These are phyloP conservation scores for Mortierella polycephala DNA, from an alignment of 371 early-diverging fungal species.

Conservation along the genomic window DNA sequence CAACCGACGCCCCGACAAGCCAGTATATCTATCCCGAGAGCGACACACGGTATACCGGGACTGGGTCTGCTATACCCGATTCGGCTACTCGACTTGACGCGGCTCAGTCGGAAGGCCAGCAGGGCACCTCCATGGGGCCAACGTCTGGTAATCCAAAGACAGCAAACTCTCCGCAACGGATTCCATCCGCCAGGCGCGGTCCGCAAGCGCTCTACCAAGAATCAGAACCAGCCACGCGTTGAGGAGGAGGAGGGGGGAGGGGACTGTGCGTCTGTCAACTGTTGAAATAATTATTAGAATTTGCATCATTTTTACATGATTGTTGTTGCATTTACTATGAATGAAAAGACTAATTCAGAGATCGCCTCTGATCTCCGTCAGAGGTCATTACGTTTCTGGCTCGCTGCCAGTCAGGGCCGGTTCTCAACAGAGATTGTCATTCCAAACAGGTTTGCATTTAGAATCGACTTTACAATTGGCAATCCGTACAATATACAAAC, in stretches of 20 bases:
- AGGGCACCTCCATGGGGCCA: too few species aligned
- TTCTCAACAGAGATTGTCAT: slow-evolving; percentile 49
- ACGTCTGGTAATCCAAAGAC: too few species aligned
- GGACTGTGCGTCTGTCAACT: too few species aligned
- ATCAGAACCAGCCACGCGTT: not conserved
- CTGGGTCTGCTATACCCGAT: not conserved
- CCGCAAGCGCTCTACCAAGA: slow-evolving; percentile 11
- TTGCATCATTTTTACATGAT: not conserved
- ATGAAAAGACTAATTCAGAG: slow-evolving; percentile 19
- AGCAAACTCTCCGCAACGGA: slow-evolving; percentile 4
- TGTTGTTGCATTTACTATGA: not conserved
- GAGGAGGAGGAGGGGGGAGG: too few species aligned
- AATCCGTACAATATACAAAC: not conserved
- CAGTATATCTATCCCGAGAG: slow-evolving; percentile 14
- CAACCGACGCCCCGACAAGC: not conserved
- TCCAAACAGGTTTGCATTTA: slow-evolving; percentile 33
- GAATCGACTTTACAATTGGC: too few species aligned
- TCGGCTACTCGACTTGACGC: too few species aligned
- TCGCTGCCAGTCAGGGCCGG: slow-evolving; percentile 41
- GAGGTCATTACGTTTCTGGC: slow-evolving; percentile 60
- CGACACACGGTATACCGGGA: slow-evolving; percentile 8
- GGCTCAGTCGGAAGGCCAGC: too few species aligned
- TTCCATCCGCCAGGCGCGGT: slow-evolving; percentile 5
- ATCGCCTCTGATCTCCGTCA: slow-evolving; percentile 49
- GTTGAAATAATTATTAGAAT: too few species aligned